Percentiles rank a stretch among this genome's conserved stretches.
Conservation (phyloP, 345 rosid species). For the Arabis alpina region DNA sequence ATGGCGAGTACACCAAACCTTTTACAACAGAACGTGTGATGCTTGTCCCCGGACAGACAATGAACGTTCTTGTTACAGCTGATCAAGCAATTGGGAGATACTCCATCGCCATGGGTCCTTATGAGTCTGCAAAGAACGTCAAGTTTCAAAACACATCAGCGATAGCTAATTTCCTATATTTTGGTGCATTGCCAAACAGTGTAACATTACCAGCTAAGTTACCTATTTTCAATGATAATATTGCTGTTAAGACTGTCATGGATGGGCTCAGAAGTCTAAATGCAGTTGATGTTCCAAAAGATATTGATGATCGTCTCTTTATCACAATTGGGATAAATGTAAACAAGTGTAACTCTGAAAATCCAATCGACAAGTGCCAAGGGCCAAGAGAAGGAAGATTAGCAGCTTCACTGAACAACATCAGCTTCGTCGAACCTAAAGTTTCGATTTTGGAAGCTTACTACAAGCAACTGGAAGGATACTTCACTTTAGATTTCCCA, state of each 20-base stretch:
- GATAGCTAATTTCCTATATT: conserved; percentile 63
- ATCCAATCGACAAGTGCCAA: conserved; percentile 60
- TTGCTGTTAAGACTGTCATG: conserved; percentile 80
- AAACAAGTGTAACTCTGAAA: conserved; percentile 63
- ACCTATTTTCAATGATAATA: conserved; percentile 64
- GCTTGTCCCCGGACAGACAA: conserved; percentile 93
- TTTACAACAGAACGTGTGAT: conserved; percentile 68
- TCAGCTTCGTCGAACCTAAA: conserved; percentile 66
- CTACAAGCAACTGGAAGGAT: conserved; percentile 60
- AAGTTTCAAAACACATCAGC: conserved; percentile 73
- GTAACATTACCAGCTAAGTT: conserved; percentile 63
- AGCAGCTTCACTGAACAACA: conserved; percentile 89
- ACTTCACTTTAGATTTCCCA: conserved; percentile 75
- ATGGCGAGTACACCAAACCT: conserved; percentile 83
- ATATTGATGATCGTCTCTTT: conserved; percentile 58
- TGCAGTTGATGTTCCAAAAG: conserved; percentile 54
- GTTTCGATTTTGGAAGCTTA: conserved; percentile 75
- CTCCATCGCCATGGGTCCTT: conserved; percentile 86
- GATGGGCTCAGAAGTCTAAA: conserved; percentile 72
- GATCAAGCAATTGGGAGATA: conserved; percentile 74
- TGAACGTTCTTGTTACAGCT: conserved; percentile 77
- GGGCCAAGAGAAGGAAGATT: conserved; percentile 56
- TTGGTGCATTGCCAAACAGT: conserved; percentile 58
- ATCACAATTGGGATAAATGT: conserved; percentile 72
- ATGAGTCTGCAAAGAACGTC: conserved; percentile 60